Percentiles rank a stretch among this genome's conserved stretches.
phyloP scores from a whole-genome alignment of 768 basidiomycete species.

The Pleurotus tuoliensis region DNA sequence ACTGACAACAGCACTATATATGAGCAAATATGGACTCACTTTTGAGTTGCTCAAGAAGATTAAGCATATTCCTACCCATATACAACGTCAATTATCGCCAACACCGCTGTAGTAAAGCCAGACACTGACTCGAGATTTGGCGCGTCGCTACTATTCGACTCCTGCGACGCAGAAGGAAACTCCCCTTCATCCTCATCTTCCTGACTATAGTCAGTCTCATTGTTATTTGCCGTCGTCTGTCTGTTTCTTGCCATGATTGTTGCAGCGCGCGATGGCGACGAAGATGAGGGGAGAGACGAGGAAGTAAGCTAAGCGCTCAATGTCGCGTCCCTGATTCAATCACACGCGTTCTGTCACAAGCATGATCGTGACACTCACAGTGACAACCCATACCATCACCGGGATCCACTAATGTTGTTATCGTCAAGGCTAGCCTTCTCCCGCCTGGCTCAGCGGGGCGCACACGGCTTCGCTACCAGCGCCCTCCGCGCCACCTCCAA shows the following conservation, averaged over 20 bases:
- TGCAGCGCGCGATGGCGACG: too few relatives aligned
- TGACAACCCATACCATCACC: not conserved
- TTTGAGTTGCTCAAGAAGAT: not conserved
- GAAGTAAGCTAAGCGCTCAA: not conserved
- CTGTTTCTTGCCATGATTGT: not conserved
- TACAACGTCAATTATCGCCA: too few relatives aligned
- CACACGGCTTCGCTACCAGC: slow-evolving; percentile 25
- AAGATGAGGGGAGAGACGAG: not conserved
- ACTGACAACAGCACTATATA: too few relatives aligned
- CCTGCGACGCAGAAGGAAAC: not conserved
- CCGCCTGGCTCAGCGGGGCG: not conserved
- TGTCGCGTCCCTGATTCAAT: not conserved
- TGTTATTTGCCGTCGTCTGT: not conserved
- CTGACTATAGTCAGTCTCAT: not conserved
- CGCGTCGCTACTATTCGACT: slow-evolving; percentile 1
- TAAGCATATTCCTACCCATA: not conserved
- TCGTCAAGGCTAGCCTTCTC: not conserved
- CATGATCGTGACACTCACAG: not conserved
- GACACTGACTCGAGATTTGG: not conserved
- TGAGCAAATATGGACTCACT: not conserved
- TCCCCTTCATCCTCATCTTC: not conserved
- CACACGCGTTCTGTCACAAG: not conserved
- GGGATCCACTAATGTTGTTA: not conserved
- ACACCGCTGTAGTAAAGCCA: too few relatives aligned
- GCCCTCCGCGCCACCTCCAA: slow-evolving; percentile 23